Evolutionary conservation across 140 eudicot species (phyloP), one percentile per base, ranked within the genome.

Genomic region (Oenanthe javanica): DNA sequence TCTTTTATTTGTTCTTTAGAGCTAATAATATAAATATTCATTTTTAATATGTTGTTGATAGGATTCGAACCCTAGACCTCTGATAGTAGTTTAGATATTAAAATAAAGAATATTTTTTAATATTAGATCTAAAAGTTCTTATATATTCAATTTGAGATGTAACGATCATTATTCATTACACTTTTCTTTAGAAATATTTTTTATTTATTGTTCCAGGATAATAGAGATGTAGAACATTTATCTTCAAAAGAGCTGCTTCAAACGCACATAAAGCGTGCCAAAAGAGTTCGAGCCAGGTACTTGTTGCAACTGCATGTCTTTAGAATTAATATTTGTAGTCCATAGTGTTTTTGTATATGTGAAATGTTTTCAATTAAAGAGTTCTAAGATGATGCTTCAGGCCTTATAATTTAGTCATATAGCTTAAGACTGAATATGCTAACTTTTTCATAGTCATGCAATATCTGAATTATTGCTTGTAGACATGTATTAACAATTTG

Each of bases 221-320:
- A 72, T 55, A 86, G 67, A 64, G 82, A 87, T 21, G 86, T 80
- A 19, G 96, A 94, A 77, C 83, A 87, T 74, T 51, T 92, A 81
- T 83, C 94, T 61, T 80, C 89, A 36, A 69, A 90, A 78, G 97
- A 94, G 38, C 85, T 94, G 81, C 57, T 94, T 89, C 94, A 86
- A 74, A 86, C 79, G 79, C 98, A 92, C 82, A 81, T 94, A 72
- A 90, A 89, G 88, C 94, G 90, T 82, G 98, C 98, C 59, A 94
- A 94, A 86, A 92, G 87, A 80, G 97, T 94, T 79, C 88, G 98
- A 45, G 82, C 84, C 51, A 91, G 94, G 98, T 94, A 89, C 38
- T 23, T 63, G 9, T 12, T 4, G 23, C 70, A 63, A 63, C 40
- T 63, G 38, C 1, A n/a, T 63, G 70, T 63, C 12, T 63, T 63